Base-by-base conservation (phyloP, 2,329 filamentous ascomycete species). In the Helotiales sp. region DNA sequence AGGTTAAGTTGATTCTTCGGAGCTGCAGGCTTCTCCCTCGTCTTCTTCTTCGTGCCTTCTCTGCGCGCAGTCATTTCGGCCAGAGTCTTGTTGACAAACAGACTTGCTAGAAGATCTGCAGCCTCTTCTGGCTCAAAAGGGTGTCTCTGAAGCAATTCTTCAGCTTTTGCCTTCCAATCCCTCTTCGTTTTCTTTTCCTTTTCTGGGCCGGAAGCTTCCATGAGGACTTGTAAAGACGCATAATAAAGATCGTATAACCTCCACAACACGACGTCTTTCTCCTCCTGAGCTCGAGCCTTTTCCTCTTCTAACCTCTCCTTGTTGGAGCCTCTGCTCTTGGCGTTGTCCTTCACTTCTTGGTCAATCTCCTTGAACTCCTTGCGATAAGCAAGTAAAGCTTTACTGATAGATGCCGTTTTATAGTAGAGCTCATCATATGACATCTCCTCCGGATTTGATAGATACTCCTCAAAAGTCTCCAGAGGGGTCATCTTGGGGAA, bases 331-430 rank as follows among this genome's bases (percentile, higher is more conserved):
- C 60, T 62, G 10, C 55, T 50, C 24, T 52, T 57, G 36, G 69
- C 69, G 53, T 65, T 63, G 44, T 56, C 60, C 36, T 62, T 54
- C 25, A 68, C 62, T 36, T 67, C 55, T 54, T 66, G 61, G 6
- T 68, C 63, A 33, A 68, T 62, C 24, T 24, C 48, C 42, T 67
- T 64, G 50, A 52, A 70, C 46, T 71, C 69, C 22, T 63, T 57
- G 56, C 70, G 67, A 38, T 64, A 66, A 30, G 52, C 47, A 9
- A 36, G 27, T 42, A 71, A 47, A 44, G 62, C 55, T 3, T 58
- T 52, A 15, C 64, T 49, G 33, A 69, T 58, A 5, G 44, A 42
- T 31, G 48, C 54, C 17, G 67, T 63, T 25, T 61, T 62, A 19
- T 61, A 57, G 52, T 70, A 71, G 7, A 70, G 56, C 30, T 63